Evolutionary conservation across 805 yeast species (phyloP), one percentile per base, ranked within the genome.

Genomic region (Candida taoyuanica): DNA sequence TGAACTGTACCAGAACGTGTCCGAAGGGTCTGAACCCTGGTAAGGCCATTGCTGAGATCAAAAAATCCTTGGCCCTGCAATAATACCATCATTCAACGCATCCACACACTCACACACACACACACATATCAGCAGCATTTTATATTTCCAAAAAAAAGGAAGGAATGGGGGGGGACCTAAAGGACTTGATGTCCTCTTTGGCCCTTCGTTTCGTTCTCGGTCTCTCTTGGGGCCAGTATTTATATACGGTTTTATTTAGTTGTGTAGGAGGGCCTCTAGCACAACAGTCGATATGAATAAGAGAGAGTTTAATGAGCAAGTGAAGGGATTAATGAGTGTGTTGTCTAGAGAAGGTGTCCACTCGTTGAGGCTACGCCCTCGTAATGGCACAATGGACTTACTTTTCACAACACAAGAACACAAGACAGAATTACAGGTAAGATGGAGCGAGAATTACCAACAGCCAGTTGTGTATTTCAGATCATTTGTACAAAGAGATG

Each of bases 11-110:
- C 37, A 82, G 78, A 63, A 93, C 98, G 41, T 93, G 98, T 74
- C 98, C 98, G 54, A 84, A 93, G 81, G 97, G 96, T 49, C 77
- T 93, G 71, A 93, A 93, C 70, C 98, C 98, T 33, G 98, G 98
- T 70, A 73, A 63, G 56, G 98, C 98, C 42, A 93, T 93, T 68
- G 98, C 98, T 49, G 88, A 87, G 68, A 88, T 93, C 67, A 93
- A 93, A 77, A 89, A 87, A 73, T 79, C 80, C 60, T 76, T 93
- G 75, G 93, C 96, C 37, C 74, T 84, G 37, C 42, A 37, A 37
- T 34, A 24, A 34, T 6, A 12, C 15, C 5, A n/a, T n/a, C n/a
- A n/a, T n/a, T n/a, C n/a, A 15, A 28, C 31, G 12, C 25, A 32
- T 12, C 29, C 8, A 8, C 29, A n/a, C 36, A 18, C 28, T 12